Base-by-base conservation (phyloP, 2,329 filamentous ascomycete genomes). In the Colletotrichum tabaci region DNA sequence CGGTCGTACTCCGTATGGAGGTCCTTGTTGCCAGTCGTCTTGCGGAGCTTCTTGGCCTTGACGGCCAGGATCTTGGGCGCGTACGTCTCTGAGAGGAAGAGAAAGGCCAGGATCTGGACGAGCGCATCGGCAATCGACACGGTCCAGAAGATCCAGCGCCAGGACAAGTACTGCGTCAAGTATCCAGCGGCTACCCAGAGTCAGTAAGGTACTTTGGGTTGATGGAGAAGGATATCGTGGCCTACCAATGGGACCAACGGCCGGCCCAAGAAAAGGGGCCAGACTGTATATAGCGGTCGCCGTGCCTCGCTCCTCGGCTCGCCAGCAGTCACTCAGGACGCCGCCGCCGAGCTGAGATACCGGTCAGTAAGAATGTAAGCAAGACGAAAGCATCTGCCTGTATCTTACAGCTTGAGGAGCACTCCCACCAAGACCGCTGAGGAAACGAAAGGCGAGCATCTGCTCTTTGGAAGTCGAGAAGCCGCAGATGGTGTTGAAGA, bases 401-500 rank as follows among this genome's bases (percentile, higher is more conserved):
- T 26, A 30, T 52, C 79, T 10, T 74, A 80, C 82, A 53, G 87
- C 86, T 74, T 86, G 81, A 8, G 84, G 84, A 2, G 84, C 83
- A 38, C 83, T 84, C 4, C 83, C 84, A 3, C 83, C 84, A 0
- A 87, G 70, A 4, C 87, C 87, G 72, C 82, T 83, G 8, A 88
- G 74, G 61, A 88, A 85, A 1, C 87, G 84, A 74, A 87, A 88
- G 3, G 83, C 80, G 16, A 88, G 78, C 71, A 89, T 82, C 77
- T 86, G 83, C 16, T 77, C 79, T 8, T 81, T 81, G 16, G 77
- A 85, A 2, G 88, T 80, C 10, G 83, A 80, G 65, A 87, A 85
- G 0, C 86, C 87, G 69, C 86, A 88, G 0, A 82, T 86, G 8
- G 86, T 85, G 58, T 89, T 89, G 74, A 87, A 89, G 0, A 86